Percentiles rank a stretch among this genome's conserved stretches.
These are phyloP conservation scores for Trichoderma harzianum DNA, from an alignment of 2,329 filamentous ascomycete species.

Conservation along the genomic window DNA sequence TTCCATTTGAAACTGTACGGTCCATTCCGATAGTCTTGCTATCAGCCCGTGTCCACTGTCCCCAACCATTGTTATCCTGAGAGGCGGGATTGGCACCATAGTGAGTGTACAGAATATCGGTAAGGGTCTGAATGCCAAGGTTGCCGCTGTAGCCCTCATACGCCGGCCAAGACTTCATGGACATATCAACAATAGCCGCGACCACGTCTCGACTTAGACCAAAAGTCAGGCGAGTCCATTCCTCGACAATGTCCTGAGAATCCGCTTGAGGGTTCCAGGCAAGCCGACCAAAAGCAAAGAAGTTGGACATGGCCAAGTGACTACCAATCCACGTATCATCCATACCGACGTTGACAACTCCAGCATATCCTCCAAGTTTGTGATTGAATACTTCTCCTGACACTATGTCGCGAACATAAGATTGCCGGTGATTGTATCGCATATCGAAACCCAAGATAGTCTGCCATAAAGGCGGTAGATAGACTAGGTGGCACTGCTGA, in stretches of 20 bases:
- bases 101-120: conserved; percentile 10
- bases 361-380: neutral
- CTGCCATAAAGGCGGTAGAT: conserved; percentile 66
- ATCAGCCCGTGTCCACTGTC: conserved; percentile 55
- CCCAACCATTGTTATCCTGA: conserved; percentile 44
- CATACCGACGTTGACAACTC: conserved; percentile 7
- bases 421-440: conserved; percentile 54
- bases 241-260: conserved; percentile 40
- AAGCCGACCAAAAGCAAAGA: conserved; percentile 66
- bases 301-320: conserved; percentile 67
- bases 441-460: conserved; percentile 66
- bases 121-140: conserved; percentile 9
- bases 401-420: conserved; percentile 58
- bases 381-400: conserved; percentile 57
- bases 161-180: conserved; percentile 7
- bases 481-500: conserved; percentile 53
- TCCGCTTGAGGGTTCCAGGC: conserved; percentile 59
- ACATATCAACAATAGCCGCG: conserved; percentile 47
- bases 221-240: conserved; percentile 69
- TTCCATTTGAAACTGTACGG: conserved; percentile 65
- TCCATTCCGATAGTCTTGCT: conserved; percentile 63
- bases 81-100: conserved; percentile 61
- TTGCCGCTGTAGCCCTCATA: conserved; percentile 11
- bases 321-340: conserved; percentile 57
- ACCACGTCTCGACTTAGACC: conserved; percentile 52